These are phyloP conservation scores for Fusarium chaquense DNA, from an alignment of 2,329 filamentous ascomycete species.

Conservation along the genomic window DNA sequence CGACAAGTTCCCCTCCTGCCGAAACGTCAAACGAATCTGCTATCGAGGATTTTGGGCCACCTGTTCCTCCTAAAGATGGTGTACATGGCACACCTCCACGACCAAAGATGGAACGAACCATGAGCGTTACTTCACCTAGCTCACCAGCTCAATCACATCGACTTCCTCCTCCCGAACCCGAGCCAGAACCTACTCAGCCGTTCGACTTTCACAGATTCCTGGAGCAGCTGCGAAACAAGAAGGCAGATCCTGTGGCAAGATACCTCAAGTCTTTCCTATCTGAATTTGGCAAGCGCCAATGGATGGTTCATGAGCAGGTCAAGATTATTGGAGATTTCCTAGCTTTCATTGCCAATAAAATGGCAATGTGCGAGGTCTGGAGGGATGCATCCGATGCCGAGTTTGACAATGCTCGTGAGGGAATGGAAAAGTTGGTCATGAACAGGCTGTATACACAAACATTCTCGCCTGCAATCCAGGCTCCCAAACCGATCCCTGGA, in stretches of 20 bases:
- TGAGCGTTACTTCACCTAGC: conserved; percentile 53
- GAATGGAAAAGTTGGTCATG: conserved; percentile 99
- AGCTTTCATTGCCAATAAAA: conserved; percentile 97
- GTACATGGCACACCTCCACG: conserved; percentile 56
- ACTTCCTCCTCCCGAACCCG: conserved; percentile 77
- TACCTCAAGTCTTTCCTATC: conserved; percentile 94
- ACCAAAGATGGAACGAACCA: conserved; percentile 54
- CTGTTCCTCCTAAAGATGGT: conserved; percentile 71
- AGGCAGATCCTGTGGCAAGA: conserved; percentile 96
- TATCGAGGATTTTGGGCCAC: conserved; percentile 63
- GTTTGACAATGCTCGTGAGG: conserved; percentile 97
- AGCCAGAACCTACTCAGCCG: conserved; percentile 84
- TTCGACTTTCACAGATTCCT: conserved; percentile 99
- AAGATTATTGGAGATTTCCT: conserved; percentile 98
- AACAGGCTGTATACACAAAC: conserved; percentile 95
- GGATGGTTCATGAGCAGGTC: conserved; percentile 99
- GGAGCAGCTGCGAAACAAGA: conserved; percentile 94
- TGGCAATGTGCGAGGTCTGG: conserved; percentile 98
- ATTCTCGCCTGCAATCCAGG: conserved; percentile 92
- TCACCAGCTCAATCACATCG: conserved; percentile 67
- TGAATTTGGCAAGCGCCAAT: conserved; percentile 97
- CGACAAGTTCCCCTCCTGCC: conserved; percentile 55
- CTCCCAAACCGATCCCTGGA: conserved; percentile 78
- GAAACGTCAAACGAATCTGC: conserved; percentile 54
- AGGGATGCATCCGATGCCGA: conserved; percentile 94